Conservation (phyloP, 441 rosid species). For the Biscutella laevigata region DNA sequence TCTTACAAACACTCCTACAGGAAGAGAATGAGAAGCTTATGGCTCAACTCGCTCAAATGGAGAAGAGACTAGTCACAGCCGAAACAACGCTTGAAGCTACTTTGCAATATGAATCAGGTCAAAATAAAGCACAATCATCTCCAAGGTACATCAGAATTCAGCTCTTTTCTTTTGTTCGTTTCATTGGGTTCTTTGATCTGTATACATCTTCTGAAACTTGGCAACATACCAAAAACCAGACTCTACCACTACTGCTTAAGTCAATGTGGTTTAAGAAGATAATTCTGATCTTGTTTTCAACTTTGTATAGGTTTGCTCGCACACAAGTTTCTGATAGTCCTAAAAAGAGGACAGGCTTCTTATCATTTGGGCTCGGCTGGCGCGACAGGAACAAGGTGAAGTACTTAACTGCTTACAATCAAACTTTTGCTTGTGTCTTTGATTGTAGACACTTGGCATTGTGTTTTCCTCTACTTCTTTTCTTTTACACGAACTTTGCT, state of each 20-base stretch:
- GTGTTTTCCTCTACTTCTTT: neutral
- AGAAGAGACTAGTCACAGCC: constrained; percentile 56
- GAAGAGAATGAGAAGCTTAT: constrained; percentile 55
- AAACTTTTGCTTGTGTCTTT: neutral
- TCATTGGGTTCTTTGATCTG: constrained; percentile 1
- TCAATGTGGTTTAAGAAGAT: neutral
- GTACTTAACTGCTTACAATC: neutral
- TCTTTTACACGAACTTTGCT: neutral
- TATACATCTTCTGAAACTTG: neutral
- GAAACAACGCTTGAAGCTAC: constrained; percentile 67
- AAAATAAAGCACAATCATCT: constrained; percentile 42
- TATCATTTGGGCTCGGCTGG: constrained; percentile 71
- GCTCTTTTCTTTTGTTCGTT: constrained; percentile 2
- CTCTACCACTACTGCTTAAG: neutral
- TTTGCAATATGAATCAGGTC: constrained; percentile 48
- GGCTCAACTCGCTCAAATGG: constrained; percentile 44
- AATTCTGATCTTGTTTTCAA: neutral
- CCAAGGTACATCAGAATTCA: constrained; percentile 34
- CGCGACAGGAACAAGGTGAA: constrained; percentile 65
- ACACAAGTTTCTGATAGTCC: constrained; percentile 40
- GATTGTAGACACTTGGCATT: neutral
- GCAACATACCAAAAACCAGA: neutral
- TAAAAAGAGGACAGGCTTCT: constrained; percentile 40
- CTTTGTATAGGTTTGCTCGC: constrained; percentile 33
- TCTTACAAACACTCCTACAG: constrained; percentile 30